Conservation (phyloP, 331 rosid genomes). For the Prunus yedoensis region DNA sequence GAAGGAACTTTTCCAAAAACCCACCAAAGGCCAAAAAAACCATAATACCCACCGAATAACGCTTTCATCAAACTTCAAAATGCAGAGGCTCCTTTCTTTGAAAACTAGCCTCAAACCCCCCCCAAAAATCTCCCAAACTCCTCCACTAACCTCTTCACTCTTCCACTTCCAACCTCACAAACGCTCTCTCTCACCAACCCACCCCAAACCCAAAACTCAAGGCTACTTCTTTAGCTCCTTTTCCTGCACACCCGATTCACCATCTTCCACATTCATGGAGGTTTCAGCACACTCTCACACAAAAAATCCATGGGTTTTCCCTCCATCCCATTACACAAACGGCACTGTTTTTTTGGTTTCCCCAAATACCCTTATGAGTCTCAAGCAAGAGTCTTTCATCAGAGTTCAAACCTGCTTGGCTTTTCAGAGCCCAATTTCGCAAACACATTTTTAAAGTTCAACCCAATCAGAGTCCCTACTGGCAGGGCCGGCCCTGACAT, state of each 20-base stretch:
- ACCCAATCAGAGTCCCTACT: constrained; percentile 26
- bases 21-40: background rate
- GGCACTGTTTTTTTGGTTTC: constrained; percentile 28
- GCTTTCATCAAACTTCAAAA: constrained; percentile 17
- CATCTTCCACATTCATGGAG: constrained; percentile 29
- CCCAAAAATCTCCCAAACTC: constrained; percentile 22
- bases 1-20: background rate
- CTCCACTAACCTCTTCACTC: constrained; percentile 24
- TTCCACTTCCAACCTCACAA: constrained; percentile 16
- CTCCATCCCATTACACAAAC: constrained; percentile 32
- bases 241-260: constrained; percentile 25
- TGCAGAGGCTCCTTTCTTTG: constrained; percentile 45
- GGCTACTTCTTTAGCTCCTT: constrained; percentile 31
- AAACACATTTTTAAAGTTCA: constrained; percentile 28
- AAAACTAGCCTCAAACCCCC: constrained; percentile 26
- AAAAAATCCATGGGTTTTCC: constrained; percentile 32
- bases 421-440: constrained; percentile 34
- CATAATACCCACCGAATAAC: background rate
- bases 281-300: constrained; percentile 23
- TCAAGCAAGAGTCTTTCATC: constrained; percentile 25
- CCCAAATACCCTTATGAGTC: constrained; percentile 29
- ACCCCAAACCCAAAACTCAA: constrained; percentile 8
- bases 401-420: constrained; percentile 23
- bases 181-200: constrained; percentile 31
- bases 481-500: constrained; percentile 22